These are phyloP conservation scores for Vitis hybrid DNA, from an alignment of 177 flowering plant genomes.

Conservation along the genomic window DNA sequence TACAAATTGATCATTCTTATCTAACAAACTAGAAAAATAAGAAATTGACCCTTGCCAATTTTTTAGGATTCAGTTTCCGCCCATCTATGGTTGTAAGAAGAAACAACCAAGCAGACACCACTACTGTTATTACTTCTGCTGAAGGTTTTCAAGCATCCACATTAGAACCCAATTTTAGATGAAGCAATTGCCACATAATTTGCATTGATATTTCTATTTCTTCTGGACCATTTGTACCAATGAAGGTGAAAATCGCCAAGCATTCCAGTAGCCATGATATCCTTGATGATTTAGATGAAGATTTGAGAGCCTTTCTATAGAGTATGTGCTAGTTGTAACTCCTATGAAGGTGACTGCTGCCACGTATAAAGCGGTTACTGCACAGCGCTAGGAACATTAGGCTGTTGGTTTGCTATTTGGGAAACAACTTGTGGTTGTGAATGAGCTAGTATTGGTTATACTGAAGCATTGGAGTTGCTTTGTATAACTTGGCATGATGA, in stretches of 20 bases:
- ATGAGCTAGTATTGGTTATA: constrained; percentile 17
- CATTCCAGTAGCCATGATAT: constrained; percentile 60
- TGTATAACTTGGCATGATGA: background rate
- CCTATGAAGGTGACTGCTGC: constrained; percentile 18
- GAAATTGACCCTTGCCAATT: constrained; percentile 77
- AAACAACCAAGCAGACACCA: constrained; percentile 89
- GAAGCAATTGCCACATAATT: constrained; percentile 76
- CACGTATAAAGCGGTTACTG: constrained; percentile 14
- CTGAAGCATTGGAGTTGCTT: background rate
- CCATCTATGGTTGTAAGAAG: constrained; percentile 66
- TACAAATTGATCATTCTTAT: constrained; percentile 74
- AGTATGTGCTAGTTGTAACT: constrained; percentile 15
- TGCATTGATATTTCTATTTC: constrained; percentile 73
- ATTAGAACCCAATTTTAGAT: constrained; percentile 72
- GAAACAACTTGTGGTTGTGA: constrained; percentile 17
- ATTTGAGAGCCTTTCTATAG: constrained; percentile 48
- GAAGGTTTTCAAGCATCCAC: constrained; percentile 61
- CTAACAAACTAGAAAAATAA: constrained; percentile 59
- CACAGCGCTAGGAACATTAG: constrained; percentile 4
- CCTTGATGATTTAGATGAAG: constrained; percentile 51
- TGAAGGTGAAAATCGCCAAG: constrained; percentile 76
- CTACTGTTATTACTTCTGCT: constrained; percentile 45
- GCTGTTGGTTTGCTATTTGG: constrained; percentile 10
- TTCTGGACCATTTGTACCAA: constrained; percentile 65
- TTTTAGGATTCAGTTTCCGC: constrained; percentile 47